These are phyloP conservation scores for Cyathus striatus DNA, from an alignment of 768 basidiomycete genomes.

Conservation along the genomic window DNA sequence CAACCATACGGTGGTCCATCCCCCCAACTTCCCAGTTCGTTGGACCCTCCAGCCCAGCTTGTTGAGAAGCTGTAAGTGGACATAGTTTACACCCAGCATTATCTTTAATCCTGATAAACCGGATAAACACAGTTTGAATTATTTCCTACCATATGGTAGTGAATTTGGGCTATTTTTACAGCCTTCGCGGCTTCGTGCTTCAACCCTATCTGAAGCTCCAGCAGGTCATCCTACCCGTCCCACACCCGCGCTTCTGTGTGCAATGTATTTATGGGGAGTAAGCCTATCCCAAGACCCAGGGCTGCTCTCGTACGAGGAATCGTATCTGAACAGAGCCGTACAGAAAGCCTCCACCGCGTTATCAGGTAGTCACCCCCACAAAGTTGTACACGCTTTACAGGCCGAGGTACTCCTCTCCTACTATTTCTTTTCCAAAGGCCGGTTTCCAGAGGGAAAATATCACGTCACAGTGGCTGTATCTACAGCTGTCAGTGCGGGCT, in stretches of 20 bases:
- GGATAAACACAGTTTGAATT: conserved; percentile 18
- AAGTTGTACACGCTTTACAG: conserved; percentile 45
- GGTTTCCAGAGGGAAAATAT: conserved; percentile 39
- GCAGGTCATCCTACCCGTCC: conserved; percentile 28
- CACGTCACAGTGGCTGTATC: conserved; percentile 34
- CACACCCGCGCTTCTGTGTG: conserved; percentile 30
- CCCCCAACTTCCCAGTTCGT: not conserved
- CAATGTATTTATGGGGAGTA: conserved; percentile 33
- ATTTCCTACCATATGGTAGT: conserved; percentile 41
- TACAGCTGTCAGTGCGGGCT: conserved; percentile 24
- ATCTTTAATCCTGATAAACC: conserved; percentile 4
- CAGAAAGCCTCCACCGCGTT: conserved; percentile 30
- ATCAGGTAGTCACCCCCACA: conserved; percentile 31
- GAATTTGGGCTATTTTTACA: conserved; percentile 59
- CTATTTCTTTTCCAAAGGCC: conserved; percentile 49
- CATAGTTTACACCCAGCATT: not conserved
- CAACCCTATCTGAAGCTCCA: conserved; percentile 22
- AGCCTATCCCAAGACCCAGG: conserved; percentile 22
- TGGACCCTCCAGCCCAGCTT: conserved; percentile 24
- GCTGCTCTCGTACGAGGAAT: conserved; percentile 20
- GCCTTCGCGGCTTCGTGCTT: conserved; percentile 36
- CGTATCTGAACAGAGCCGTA: conserved; percentile 38
- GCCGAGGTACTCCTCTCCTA: conserved; percentile 50
- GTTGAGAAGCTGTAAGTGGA: conserved; percentile 25
- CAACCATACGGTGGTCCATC: conserved; percentile 25